A percentile compares a stretch with the other conserved stretches of the same genome.
Evolutionary conservation across 495 filamentous ascomycete genomes (phyloP).

Genomic region (Neurospora sp.): DNA sequence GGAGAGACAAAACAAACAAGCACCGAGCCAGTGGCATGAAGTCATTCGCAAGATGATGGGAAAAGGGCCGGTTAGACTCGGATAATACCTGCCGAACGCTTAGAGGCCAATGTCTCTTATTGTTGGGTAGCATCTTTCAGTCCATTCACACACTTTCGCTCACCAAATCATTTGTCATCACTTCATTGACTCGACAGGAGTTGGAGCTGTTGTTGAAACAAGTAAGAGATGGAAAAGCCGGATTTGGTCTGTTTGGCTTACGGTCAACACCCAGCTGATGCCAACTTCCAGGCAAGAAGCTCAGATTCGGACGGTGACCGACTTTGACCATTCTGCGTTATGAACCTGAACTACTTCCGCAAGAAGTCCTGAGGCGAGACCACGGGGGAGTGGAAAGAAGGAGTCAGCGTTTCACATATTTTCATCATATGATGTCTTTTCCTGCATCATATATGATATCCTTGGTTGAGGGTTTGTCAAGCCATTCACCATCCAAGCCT

Average conservation of each 20-base stretch:
- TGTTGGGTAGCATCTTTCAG: background rate
- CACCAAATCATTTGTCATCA: background rate
- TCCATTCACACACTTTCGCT: background rate
- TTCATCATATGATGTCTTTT: background rate
- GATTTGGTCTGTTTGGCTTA: background rate
- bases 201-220: background rate
- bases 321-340: background rate
- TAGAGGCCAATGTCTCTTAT: background rate
- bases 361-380: background rate
- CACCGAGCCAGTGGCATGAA: background rate
- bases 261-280: background rate
- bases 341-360: background rate
- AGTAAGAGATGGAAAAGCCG: background rate
- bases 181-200: background rate
- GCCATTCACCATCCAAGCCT: background rate
- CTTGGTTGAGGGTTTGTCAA: too few relatives aligned
- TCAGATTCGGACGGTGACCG: background rate
- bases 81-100: background rate
- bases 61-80: background rate
- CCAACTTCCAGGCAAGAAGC: background rate
- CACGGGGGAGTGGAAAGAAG: background rate
- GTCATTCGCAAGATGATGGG: background rate
- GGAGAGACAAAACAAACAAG: background rate
- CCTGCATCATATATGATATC: background rate
- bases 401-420: background rate